Evolutionary conservation across 1,284 basidiomycete species (phyloP).

Genomic region (Xerocomus minutiporus): DNA sequence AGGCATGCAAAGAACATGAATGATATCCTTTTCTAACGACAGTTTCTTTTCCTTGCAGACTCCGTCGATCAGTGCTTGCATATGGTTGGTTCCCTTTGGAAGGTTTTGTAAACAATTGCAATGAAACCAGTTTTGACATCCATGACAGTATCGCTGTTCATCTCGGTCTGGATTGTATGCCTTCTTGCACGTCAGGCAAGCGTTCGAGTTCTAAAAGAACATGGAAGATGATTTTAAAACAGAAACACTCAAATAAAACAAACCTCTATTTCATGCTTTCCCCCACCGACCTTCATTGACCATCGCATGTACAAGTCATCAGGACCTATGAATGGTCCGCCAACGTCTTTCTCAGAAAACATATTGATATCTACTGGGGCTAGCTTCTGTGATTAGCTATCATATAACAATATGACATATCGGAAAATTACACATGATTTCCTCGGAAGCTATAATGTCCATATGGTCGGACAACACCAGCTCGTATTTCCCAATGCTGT

Average conservation of each 20-base stretch:
- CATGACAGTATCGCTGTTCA: background rate
- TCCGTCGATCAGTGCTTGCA: background rate
- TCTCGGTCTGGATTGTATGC: background rate
- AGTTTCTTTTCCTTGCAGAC: background rate
- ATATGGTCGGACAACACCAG: constrained; percentile 1
- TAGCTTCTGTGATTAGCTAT: background rate
- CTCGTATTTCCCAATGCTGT: background rate
- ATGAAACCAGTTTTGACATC: background rate
- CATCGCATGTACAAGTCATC: background rate
- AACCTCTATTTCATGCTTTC: background rate
- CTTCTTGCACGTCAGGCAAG: background rate
- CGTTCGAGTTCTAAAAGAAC: background rate
- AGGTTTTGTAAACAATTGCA: background rate
- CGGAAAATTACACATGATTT: background rate
- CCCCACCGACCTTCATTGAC: background rate
- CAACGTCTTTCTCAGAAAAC: background rate
- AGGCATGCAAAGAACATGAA: background rate
- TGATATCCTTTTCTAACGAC: background rate
- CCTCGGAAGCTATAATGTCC: constrained; percentile 1
- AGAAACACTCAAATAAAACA: background rate
- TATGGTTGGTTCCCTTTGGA: background rate
- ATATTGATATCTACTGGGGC: background rate
- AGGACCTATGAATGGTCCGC: background rate
- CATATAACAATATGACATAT: background rate
- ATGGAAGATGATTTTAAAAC: too few relatives aligned